Evolutionary conservation across 768 basidiomycete genomes (phyloP), one percentile per base, ranked within the genome.

Genomic region (Auricularia cornea): DNA sequence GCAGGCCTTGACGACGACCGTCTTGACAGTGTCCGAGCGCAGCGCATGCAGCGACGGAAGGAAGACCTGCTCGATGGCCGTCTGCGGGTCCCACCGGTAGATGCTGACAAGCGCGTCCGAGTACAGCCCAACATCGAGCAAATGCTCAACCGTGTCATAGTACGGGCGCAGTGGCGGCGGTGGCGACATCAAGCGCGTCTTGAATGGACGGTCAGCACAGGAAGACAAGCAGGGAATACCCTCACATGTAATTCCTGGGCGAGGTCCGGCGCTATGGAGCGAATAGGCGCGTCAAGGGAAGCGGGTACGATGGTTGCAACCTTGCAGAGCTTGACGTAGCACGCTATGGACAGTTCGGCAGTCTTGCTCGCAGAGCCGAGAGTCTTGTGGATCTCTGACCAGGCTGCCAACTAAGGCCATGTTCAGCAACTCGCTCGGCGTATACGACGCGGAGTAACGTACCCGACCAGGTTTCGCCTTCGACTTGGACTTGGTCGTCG

Each of bases 201-300:
- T 62, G 67, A 29, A 29, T 12, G 29, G 26, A 8, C 10, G 26
- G 30, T 66, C 1, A 71, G 56, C 72, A 61, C 72, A 75, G 6
- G 33, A 44, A 64, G 54, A 62, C 14, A 59, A 18, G 40, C 32
- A 20, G 32, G 51, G 51, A 48, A 59, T n/a, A 40, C 10, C 68
- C 70, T 66, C 67, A 89, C 92, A 82, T 87, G 89, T 65, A 95
- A 80, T 63, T 94, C 92, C 66, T 88, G 86, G 0, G 88, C 89
- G 10, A 91, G 75, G 68, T 95, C 92, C 32, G 77, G 74, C 0
- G 89, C 89, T 32, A 92, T 75, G 18, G 84, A 74, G 20, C 84
- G 80, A 30, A 94, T 69, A 3, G 90, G 83, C 18, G 82, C 69
- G 11, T 92, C 90, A 23, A 80, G 82, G 16, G 81, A 79, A 71